Evolutionary conservation across 495 filamentous ascomycete genomes (phyloP), one percentile per base, ranked within the genome.

Genomic region (Penicillium salamii): DNA sequence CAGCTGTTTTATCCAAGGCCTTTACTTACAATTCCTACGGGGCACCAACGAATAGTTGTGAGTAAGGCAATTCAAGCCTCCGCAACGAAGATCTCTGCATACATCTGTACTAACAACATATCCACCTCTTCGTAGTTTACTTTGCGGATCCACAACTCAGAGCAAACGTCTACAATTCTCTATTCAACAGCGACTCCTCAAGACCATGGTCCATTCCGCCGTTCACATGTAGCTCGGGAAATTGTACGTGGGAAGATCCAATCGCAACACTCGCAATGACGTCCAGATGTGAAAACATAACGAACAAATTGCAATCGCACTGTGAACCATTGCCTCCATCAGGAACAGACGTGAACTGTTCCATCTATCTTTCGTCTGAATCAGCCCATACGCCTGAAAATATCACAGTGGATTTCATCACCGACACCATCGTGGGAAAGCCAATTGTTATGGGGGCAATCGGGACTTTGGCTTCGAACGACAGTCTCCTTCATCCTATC

Each of bases 221-320:
- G 13, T 59, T 51, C 21, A 42, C 31, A 20, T 59, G 55, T 31
- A 24, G 19, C 15, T 43, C 55, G 6, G 41, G 29, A 7, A 59
- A 59, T 21, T 59, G 55, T 18, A 59, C 50, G 7, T 59, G 55
- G 55, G 52, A n/a, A n/a, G n/a, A 40, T 51, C 36, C 44, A 8
- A 21, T 54, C 8, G 42, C 46, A 1, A 24, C 50, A 2, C 14
- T 59, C 6, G 51, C 50, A 35, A 29, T 31, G 1, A 35, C 47
- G 9, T 24, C 52, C 3, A 26, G 47, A 11, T 59, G 55, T 28
- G 14, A 47, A 9, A 52, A 59, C 21, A 24, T 59, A 1, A 59
- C 55, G 1, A 20, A 46, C 1, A 26, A 41, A 13, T 13, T 59
- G 18, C 43, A 20, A 37, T 7, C 7, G 7, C 3, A 37, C n/a